Percentiles rank a stretch among this genome's conserved stretches.
These are phyloP conservation scores for Rhizophlyctis rosea DNA, from an alignment of 192 early-diverging fungal species.

Conservation along the genomic window DNA sequence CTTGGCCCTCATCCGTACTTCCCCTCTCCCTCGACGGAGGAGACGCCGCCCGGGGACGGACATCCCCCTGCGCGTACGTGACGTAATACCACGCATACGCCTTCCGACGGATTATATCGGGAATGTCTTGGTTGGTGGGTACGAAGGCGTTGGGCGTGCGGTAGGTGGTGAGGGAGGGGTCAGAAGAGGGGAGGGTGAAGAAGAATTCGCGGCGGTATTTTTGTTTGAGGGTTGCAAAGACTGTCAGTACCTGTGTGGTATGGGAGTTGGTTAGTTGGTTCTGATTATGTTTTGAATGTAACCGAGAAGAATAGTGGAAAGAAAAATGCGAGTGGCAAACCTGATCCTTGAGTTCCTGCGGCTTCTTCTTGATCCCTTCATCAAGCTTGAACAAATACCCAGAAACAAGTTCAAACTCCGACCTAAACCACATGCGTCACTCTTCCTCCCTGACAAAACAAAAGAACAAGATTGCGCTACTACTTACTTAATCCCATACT, in stretches of 20 bases:
- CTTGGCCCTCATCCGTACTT: conserved; percentile 8
- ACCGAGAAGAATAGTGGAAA: no score
- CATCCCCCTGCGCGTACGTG: conserved; percentile 52
- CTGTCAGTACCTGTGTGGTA: conserved; percentile 26
- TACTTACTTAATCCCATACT: conserved; percentile 52
- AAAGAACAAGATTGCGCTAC: neutral
- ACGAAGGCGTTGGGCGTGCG: conserved; percentile 22
- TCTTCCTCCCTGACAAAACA: neutral
- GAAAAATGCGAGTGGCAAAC: conserved; percentile 15
- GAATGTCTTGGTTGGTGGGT: conserved; percentile 8
- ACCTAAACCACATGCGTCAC: neutral
- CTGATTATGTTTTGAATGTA: no score
- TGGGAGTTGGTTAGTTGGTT: no score
- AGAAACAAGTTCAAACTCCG: conserved; percentile 43
- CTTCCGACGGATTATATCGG: conserved; percentile 17
- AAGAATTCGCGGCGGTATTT: no score
- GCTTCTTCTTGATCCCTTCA: conserved; percentile 46
- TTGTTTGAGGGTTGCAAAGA: conserved; percentile 28
- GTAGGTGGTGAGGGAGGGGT: conserved; percentile 33
- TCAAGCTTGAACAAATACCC: conserved; percentile 39
- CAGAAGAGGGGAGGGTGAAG: conserved; percentile 52
- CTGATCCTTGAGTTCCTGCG: conserved; percentile 48
- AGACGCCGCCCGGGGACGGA: conserved; percentile 6
- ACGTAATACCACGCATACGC: conserved; percentile 70
- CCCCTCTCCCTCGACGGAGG: neutral